Evolutionary conservation across 768 basidiomycete genomes (phyloP), one percentile per base, ranked within the genome.

Genomic region (Lactarius sp.): DNA sequence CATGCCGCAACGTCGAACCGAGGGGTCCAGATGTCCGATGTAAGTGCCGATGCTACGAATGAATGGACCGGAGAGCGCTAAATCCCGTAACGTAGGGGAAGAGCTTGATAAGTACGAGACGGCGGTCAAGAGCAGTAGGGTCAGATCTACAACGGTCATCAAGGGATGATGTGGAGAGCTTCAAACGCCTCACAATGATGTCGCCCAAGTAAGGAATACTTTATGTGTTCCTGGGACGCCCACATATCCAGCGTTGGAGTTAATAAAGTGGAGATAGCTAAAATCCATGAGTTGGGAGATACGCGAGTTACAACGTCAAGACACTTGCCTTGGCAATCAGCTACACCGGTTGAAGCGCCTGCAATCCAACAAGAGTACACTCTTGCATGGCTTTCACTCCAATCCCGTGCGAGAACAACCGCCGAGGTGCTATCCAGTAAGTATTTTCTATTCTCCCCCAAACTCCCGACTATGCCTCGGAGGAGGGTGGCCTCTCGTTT

Each of bases 1-100:
- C 94, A 99, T 96, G 3, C 97, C 97, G 68, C 93, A 90, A 31
- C 87, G 81, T 4, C 96, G 86, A 20, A 97, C 81, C 4, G 85
- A 79, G 1, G 78, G 75, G 58, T 96, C 92, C 6, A 86, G 75
- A 73, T 96, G 92, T 1, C 80, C 80, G 51, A 99, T 84, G 70
- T 97, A 98, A 6, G 75, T 74, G 6, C 86, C 83, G 52, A 97
- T 79, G 13, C 84, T 84, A 22, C 77, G 75, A 65, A 98, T 80
- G 70, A 98, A 87, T 1, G 77, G 62, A 5, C 85, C 77, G 13
- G 83, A 85, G 36, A 81, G 73, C 2, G 84, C 79, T 4, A 89
- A 73, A 9, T 76, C 73, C 39, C 74, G 70, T 13, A 85, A 66
- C 34, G 76, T 70, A 1, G 76, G 71, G 16, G 87, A 85, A 16